Evolutionary conservation across 129 eudicot species (phyloP).

Genomic region (Artemisia annua): DNA sequence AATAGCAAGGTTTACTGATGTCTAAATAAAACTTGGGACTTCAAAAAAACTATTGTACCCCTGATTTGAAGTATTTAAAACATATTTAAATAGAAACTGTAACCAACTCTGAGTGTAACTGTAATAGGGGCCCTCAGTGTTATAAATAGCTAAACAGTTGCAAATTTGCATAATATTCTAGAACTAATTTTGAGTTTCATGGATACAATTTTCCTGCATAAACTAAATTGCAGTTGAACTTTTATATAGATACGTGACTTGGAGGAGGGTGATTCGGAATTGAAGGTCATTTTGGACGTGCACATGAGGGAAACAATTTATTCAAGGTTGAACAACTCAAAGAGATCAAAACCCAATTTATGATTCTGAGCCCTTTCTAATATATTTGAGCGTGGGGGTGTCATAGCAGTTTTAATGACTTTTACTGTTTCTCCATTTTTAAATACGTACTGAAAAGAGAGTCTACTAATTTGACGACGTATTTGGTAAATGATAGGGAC

Average conservation of each 20-base stretch:
- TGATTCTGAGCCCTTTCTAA: conserved; percentile 10
- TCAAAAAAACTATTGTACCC: background rate
- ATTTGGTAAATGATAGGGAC: conserved; percentile 52
- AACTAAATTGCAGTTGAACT: conserved; percentile 22
- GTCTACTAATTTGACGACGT: conserved; percentile 1
- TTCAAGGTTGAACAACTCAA: conserved; percentile 59
- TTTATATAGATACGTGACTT: conserved; percentile 66
- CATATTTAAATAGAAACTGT: background rate
- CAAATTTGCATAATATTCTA: background rate
- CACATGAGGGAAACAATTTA: conserved; percentile 57
- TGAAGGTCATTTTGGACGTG: conserved; percentile 75
- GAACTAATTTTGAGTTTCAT: background rate
- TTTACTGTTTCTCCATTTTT: background rate
- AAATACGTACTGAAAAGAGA: background rate
- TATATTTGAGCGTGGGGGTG: conserved; percentile 12
- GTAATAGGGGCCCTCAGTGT: background rate
- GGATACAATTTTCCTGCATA: background rate
- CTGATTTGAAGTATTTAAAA: background rate
- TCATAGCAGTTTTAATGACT: background rate
- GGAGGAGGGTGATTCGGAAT: conserved; percentile 63
- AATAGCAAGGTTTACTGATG: background rate
- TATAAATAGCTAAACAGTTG: too few species aligned
- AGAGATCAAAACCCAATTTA: conserved; percentile 6
- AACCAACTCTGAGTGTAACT: background rate
- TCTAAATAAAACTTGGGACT: background rate